phyloP scores from a whole-genome alignment of 441 rosid genomes.

The Corymbia calophylla region DNA sequence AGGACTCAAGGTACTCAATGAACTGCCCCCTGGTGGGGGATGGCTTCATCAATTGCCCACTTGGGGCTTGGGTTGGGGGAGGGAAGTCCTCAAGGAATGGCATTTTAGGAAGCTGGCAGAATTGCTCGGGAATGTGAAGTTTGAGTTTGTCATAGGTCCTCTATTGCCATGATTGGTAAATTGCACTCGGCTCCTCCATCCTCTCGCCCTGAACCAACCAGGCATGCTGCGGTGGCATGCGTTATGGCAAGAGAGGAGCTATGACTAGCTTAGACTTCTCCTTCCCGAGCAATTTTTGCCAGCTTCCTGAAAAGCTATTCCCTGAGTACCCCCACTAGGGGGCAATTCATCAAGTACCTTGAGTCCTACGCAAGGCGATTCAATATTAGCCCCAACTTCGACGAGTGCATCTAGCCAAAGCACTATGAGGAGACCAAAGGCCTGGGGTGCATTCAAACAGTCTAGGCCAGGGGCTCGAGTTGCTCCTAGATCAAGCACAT shows the following conservation, averaged over 20 bases:
- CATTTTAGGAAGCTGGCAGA: not conserved
- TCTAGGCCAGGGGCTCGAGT: not conserved
- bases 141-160: slow-evolving; percentile 1
- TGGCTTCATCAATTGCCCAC: no score
- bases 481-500: not conserved
- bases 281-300: slow-evolving; percentile 1
- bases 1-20: not conserved
- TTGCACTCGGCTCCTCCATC: slow-evolving; percentile 1
- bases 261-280: not conserved
- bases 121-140: slow-evolving; percentile 5
- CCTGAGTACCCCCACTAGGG: not conserved
- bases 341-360: not conserved
- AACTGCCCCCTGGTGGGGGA: not conserved
- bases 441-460: not conserved
- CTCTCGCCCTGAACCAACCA: not conserved
- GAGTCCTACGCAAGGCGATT: not conserved
- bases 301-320: not conserved
- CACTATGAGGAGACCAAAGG: not conserved
- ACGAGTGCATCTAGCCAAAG: not conserved
- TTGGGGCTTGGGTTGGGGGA: no score
- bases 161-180: not conserved
- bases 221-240: not conserved
- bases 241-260: not conserved
- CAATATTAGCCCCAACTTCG: not conserved
- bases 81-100: slow-evolving; percentile 8